These are phyloP conservation scores for Rhodotorula sp. DNA, from an alignment of 1,284 basidiomycete species.

Conservation along the genomic window DNA sequence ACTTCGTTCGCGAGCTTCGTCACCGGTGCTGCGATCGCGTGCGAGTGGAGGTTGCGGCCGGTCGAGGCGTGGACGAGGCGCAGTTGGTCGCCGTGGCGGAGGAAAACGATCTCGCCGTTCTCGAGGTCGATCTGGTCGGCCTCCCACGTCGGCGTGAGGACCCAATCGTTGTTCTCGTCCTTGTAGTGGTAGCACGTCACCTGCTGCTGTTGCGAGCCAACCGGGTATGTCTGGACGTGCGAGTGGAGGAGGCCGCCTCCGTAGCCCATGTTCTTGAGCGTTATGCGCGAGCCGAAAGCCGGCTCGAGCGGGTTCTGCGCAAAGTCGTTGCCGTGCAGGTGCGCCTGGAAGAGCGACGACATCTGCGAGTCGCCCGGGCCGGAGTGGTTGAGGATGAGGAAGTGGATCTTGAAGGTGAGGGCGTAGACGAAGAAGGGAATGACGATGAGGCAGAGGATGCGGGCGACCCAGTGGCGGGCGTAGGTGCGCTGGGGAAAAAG, in stretches of 20 bases:
- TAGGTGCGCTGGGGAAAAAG: conserved; percentile 61
- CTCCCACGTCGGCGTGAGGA: conserved; percentile 76
- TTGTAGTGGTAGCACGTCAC: conserved; percentile 99
- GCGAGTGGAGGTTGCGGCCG: conserved; percentile 88
- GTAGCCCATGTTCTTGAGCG: conserved; percentile 96
- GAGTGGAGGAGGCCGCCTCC: conserved; percentile 96
- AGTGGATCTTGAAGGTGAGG: conserved; percentile 92
- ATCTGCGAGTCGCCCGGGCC: conserved; percentile 97
- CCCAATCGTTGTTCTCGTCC: conserved; percentile 95
- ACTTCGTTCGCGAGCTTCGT: conserved; percentile 90
- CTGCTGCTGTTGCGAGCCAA: conserved; percentile 92
- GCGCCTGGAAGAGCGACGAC: conserved; percentile 98
- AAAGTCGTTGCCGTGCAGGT: conserved; percentile 91
- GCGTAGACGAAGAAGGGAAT: conserved; percentile 90
- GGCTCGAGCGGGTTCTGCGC: conserved; percentile 81
- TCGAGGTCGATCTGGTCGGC: conserved; percentile 64
- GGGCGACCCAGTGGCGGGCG: conserved; percentile 84
- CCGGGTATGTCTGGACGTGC: conserved; percentile 89
- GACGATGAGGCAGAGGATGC: conserved; percentile 80
- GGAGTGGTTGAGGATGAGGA: conserved; percentile 86
- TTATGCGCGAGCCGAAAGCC: conserved; percentile 84
- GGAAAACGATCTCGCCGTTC: conserved; percentile 62
- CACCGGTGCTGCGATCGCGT: conserved; percentile 79
- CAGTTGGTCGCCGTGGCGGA: conserved; percentile 74
- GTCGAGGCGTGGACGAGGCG: conserved; percentile 80